Percentiles rank a stretch among this genome's conserved stretches.
Evolutionary conservation across 2,329 filamentous ascomycete species (phyloP).

Genomic region (Aspergillus sp.): DNA sequence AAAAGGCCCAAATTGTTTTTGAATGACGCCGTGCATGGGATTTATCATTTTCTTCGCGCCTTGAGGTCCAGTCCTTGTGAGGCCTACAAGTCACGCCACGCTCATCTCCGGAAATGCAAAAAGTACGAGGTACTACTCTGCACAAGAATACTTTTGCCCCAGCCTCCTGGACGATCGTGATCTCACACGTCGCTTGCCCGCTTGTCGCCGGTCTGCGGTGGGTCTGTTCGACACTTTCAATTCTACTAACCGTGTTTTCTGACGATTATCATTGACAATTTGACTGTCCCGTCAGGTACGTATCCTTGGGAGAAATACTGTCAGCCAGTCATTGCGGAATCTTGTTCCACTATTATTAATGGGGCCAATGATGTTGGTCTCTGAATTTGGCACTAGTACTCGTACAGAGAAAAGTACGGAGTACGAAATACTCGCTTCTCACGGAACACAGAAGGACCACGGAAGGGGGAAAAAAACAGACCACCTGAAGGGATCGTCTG

Average conservation of each 20-base stretch:
- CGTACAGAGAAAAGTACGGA: no score
- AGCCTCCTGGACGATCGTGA: neutral
- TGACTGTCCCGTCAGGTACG: neutral
- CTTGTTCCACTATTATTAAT: slow-evolving; percentile 17
- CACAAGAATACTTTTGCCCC: neutral
- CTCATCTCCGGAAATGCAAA: neutral
- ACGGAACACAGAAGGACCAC: neutral
- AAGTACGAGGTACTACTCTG: no score
- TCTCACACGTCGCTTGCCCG: neutral
- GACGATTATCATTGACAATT: neutral
- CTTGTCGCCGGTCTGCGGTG: neutral
- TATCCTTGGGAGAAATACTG: neutral
- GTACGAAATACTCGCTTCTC: no score
- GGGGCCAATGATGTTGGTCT: slow-evolving; percentile 7
- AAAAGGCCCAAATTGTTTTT: neutral
- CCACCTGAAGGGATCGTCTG: slow-evolving; percentile 15
- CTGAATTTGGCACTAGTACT: neutral
- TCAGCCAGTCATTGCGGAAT: slow-evolving; percentile 18
- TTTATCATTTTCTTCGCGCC: neutral
- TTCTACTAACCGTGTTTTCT: neutral
- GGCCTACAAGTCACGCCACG: neutral
- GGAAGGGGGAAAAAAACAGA: neutral
- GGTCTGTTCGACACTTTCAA: neutral
- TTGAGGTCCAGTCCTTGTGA: neutral
- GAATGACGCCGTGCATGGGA: neutral